These are phyloP conservation scores for Eucalyptus coolabah DNA, from an alignment of 345 rosid species.

Conservation along the genomic window DNA sequence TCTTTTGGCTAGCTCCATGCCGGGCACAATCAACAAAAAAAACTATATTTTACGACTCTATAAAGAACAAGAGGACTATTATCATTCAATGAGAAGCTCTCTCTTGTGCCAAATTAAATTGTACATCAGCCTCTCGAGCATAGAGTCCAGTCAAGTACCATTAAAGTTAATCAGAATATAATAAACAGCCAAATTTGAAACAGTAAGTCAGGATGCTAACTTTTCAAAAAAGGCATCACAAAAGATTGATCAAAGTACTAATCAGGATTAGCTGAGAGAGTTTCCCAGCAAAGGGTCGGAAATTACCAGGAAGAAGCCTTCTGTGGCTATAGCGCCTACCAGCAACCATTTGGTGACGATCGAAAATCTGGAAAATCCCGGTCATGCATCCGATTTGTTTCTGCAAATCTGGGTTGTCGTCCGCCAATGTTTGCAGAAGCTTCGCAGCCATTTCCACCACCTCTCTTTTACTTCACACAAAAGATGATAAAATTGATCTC, in stretches of 20 bases:
- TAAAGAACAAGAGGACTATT: neutral
- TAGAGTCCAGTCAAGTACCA: neutral
- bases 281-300: neutral
- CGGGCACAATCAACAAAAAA: neutral
- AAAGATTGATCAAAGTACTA: neutral
- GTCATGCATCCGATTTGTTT: conserved; percentile 98
- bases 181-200: neutral
- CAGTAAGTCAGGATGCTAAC: neutral
- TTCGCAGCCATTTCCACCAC: conserved; percentile 68
- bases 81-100: neutral
- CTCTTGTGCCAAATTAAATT: neutral
- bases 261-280: neutral
- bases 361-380: conserved; percentile 83
- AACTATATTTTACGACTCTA: neutral
- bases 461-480: neutral
- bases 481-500: neutral
- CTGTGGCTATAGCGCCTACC: conserved; percentile 35
- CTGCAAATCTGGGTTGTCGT: conserved; percentile 87
- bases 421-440: conserved; percentile 84
- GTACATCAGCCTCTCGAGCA: neutral
- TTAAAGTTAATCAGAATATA: neutral
- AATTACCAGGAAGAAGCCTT: conserved; percentile 53
- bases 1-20: neutral
- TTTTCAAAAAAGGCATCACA: neutral
- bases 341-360: conserved; percentile 48